Percentiles rank a stretch among this genome's conserved stretches.
Conservation (phyloP, 148 eudicot species). For the Vaccinium corymbosum region DNA sequence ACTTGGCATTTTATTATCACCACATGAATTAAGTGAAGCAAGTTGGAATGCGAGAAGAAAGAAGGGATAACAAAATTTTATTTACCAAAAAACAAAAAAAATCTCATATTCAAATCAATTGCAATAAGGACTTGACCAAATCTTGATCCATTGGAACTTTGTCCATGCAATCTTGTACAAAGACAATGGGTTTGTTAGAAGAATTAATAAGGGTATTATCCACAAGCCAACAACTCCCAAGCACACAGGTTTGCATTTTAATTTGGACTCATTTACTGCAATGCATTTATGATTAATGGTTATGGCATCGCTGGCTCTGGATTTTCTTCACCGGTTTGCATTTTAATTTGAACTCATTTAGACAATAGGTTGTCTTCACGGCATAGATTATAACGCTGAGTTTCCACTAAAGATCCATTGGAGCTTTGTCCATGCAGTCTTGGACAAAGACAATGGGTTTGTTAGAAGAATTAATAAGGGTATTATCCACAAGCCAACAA, state of each 20-base stretch:
- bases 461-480: neutral
- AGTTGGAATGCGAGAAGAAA: neutral
- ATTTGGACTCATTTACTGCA: neutral
- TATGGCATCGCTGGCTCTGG: slow-evolving; percentile 14
- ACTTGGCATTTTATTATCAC: neutral
- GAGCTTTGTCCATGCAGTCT: slow-evolving; percentile 11
- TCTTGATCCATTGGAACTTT: neutral
- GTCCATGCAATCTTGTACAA: no score
- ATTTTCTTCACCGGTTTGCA: neutral
- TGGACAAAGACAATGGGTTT: neutral
- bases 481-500: slow-evolving; percentile 11
- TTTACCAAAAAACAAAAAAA: no score
- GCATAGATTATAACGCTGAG: no score
- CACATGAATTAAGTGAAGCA: neutral
- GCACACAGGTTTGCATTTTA: slow-evolving; percentile 8
- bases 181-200: neutral
- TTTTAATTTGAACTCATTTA: no score
- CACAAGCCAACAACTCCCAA: slow-evolving; percentile 12
- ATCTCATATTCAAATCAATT: neutral
- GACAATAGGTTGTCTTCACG: no score
- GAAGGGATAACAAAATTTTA: neutral
- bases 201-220: slow-evolving; percentile 3
- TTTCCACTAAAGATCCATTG: slow-evolving; percentile 1
- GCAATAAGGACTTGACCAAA: neutral
- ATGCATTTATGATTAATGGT: slow-evolving; percentile 10